Evolutionary conservation across 306 rosid genomes (phyloP), one percentile per base, ranked within the genome.

Genomic region (Glycine tomentella): DNA sequence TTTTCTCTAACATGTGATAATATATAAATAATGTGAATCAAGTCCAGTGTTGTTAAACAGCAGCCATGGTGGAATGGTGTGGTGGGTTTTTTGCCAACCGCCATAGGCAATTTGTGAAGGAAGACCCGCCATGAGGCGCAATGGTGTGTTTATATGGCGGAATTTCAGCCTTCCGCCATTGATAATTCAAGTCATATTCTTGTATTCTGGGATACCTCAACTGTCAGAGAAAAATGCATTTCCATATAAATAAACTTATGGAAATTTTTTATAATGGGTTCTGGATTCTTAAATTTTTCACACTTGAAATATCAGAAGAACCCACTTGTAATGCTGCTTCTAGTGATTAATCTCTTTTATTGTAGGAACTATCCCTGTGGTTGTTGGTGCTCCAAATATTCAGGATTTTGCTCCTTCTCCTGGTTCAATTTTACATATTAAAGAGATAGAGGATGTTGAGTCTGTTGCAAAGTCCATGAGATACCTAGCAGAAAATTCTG

Each of bases 331-430:
- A 7, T 78, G 48, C 81, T 68, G 52, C 68, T 33, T 36, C 64
- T 74, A 42, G 71, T 86, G 82, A 83, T 76, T 78, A 69, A 84
- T 72, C 13, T 25, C 55, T 61, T 46, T 66, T 76, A 20, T 53
- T 64, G 44, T 75, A 95, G 99, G 99, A 87, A 65, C 97, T 52
- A 75, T 95, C 62, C 98, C 99, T 25, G 97, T 95, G 84, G 97
- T 93, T 74, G 85, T 95, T 79, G 99, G 99, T 62, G 90, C 99
- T 84, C 97, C 99, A 67, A 95, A 95, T 78, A 93, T 93, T 88
- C 88, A 87, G 86, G 99, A 95, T 25, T 95, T 87, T 69, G 90
- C 97, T 67, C 99, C 99, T 79, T 84, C 85, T 73, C 87, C 87
- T 49, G 86, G 90, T 85, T 89, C 99, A 31, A 0, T 95, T 79